These are phyloP conservation scores for Orbilia oligospora DNA, from an alignment of 2,329 filamentous ascomycete species.

Conservation along the genomic window DNA sequence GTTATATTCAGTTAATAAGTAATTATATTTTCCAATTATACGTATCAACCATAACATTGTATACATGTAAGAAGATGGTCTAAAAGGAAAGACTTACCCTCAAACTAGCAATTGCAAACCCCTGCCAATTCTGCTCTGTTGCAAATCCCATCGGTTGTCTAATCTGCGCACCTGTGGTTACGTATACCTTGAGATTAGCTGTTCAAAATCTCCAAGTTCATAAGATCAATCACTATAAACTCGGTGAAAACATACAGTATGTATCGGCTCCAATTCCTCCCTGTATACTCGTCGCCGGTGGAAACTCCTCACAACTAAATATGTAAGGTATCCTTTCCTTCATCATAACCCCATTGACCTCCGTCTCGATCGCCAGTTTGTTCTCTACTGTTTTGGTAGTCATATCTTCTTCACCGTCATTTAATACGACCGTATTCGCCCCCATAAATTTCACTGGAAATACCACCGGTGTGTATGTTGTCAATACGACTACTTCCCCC, in stretches of 20 bases:
- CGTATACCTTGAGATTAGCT: neutral
- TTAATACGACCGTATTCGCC: neutral
- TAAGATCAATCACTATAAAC: neutral
- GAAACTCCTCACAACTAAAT: conserved; percentile 8
- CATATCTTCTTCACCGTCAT: neutral
- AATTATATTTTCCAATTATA: too few species aligned
- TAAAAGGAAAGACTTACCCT: neutral
- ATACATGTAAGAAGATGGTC: neutral
- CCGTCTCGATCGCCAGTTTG: neutral
- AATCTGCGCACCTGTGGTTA: neutral
- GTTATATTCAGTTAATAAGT: too few species aligned
- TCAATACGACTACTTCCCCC: neutral
- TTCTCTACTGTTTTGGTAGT: neutral
- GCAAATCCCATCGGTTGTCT: neutral
- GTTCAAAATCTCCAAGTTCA: neutral
- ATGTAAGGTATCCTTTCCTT: neutral
- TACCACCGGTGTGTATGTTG: neutral
- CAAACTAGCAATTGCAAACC: neutral
- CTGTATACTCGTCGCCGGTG: conserved; percentile 12
- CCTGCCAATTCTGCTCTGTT: conserved; percentile 29
- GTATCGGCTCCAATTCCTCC: neutral
- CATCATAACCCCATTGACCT: neutral
- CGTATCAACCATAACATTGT: too few species aligned
- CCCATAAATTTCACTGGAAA: neutral
- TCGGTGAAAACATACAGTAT: neutral